phyloP scores from a whole-genome alignment of 148 eudicot species.

The Persicaria maculosa region DNA sequence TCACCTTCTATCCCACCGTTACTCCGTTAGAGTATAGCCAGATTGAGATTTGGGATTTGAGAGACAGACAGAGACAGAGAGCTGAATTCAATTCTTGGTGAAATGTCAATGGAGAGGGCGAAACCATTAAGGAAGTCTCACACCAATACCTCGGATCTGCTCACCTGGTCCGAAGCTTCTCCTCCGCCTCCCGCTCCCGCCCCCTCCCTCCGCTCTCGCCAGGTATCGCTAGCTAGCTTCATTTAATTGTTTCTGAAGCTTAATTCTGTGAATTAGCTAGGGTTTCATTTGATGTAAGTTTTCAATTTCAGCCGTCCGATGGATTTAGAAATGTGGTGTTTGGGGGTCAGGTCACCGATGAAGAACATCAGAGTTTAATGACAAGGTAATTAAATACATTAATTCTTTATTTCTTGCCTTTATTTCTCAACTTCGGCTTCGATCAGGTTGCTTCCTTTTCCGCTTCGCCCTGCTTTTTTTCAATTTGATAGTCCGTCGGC shows the following conservation, averaged over 20 bases:
- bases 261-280: not conserved
- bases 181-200: not conserved
- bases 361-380: not conserved
- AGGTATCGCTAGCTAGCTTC: not conserved
- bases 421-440: not conserved
- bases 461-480: not conserved
- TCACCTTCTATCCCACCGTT: too few species aligned
- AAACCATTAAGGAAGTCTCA: not conserved
- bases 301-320: constrained; percentile 1
- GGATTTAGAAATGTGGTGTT: constrained; percentile 3
- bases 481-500: not conserved
- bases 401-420: too few species aligned
- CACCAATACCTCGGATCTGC: constrained; percentile 5
- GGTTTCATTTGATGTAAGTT: not conserved
- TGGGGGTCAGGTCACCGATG: constrained; percentile 5
- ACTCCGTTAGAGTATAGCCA: too few species aligned
- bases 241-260: not conserved
- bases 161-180: constrained; percentile 4
- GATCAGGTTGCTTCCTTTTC: not conserved
- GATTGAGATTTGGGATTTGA: not conserved
- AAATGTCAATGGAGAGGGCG: constrained; percentile 2
- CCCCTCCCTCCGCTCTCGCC: not conserved
- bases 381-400: not conserved
- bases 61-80: not conserved
- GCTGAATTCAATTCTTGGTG: not conserved